Base-by-base conservation (phyloP, 2,329 filamentous ascomycete species). In the Penicillium nordicum region DNA sequence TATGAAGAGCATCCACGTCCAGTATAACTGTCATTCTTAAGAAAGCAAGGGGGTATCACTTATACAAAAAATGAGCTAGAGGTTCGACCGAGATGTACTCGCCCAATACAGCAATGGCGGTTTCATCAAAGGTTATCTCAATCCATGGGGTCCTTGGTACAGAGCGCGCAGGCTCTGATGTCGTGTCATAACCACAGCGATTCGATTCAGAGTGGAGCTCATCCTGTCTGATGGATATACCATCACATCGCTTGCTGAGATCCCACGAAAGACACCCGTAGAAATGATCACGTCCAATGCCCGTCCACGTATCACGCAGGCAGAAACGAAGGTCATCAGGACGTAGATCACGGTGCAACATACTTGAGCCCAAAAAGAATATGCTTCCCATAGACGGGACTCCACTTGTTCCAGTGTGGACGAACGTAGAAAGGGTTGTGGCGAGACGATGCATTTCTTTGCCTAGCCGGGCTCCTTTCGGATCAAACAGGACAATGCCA, bases 401-500 rank as follows among this genome's bases (percentile, higher is more conserved):
- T 2, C 12, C 14, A 14, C 38, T 16, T 10, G 42, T 21, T n/a
- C 27, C 44, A 21, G 29, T 18, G 10, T 55, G 40, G 7, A 69
- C 41, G 4, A 29, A 18, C 3, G 53, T 43, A 47, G 55, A 59
- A 47, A 69, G 46, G 2, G 47, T 37, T 41, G 60, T 65, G 32
- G 53, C 64, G n/a, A 67, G 38, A 11, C 61, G 53, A 38, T 64
- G 60, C n/a, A 71, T 66, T 50, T 63, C 64, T 53, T 32, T 57
- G 12, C 64, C 68, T 5, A 69, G 58, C 1, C 53, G 58, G 30
- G 16, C 59, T 58, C 55, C 41, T 21, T 21, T 53, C 45, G 34
- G 58, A 45, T 72, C 61, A 29, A 72, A 53, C 10, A 75, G 57
- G 6, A 71, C 50, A 16, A 75, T 61, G 0, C 72, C 73, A 21